A percentile compares a stretch with the other conserved stretches of the same genome.
Conservation (phyloP, 441 rosid genomes). For the Adansonia grandidieri region DNA sequence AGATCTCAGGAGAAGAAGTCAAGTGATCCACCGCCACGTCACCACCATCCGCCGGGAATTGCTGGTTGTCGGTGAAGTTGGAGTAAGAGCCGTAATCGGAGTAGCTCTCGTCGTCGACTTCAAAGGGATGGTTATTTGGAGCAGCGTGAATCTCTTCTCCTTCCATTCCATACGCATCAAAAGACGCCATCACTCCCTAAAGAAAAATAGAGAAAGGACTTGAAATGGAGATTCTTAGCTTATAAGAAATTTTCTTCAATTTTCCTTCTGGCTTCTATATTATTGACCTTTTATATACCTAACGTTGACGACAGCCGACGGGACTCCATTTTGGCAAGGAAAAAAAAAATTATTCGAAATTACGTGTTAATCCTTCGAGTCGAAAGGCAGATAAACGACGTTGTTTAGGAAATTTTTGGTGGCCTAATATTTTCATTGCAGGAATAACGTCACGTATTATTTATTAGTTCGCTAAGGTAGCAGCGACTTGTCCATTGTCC, state of each 20-base stretch:
- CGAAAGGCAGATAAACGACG: slow-evolving; percentile 16
- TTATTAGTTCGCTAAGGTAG: not conserved
- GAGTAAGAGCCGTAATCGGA: slow-evolving; percentile 61
- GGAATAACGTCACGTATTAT: not conserved
- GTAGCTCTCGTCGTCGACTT: slow-evolving; percentile 47
- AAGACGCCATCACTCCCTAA: slow-evolving; percentile 47
- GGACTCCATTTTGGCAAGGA: not conserved
- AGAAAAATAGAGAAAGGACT: not conserved
- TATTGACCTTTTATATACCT: slow-evolving; percentile 23
- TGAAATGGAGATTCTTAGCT: slow-evolving; percentile 1
- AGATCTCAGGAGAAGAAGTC: slow-evolving; percentile 55
- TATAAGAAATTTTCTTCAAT: not conserved
- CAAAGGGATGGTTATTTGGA: slow-evolving; percentile 42
- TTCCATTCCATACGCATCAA: slow-evolving; percentile 57
- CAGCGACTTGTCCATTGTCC: not conserved
- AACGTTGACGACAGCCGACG: slow-evolving; percentile 15
- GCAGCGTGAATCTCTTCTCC: slow-evolving; percentile 48
- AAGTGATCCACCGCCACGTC: slow-evolving; percentile 53
- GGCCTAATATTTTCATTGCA: not conserved
- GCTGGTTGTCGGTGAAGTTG: slow-evolving; percentile 39
- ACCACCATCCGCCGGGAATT: slow-evolving; percentile 33
- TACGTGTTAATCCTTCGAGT: not conserved
- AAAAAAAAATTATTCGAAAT: not conserved
- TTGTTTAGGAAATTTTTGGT: not conserved
- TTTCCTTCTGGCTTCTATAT: not conserved